Evolutionary conservation across 179 eudicot genomes (phyloP).

Genomic region (Spinacia oleracea): DNA sequence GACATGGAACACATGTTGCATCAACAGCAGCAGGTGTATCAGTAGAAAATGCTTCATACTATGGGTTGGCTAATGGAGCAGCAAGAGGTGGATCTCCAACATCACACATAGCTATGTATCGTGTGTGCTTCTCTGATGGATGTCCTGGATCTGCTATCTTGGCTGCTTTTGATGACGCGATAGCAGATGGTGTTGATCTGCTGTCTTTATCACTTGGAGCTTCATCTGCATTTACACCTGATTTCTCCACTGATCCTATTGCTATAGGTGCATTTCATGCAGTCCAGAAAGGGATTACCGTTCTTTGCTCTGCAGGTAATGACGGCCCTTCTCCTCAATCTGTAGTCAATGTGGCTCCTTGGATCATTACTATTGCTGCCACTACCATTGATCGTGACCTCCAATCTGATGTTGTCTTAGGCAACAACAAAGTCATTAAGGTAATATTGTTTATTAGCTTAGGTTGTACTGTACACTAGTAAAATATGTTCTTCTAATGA

Average conservation of each 20-base stretch:
- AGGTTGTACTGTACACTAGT: no score
- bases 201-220: constrained; percentile 63
- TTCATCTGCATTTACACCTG: constrained; percentile 25
- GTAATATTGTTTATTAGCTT: constrained; percentile 27
- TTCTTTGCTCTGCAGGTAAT: constrained; percentile 72
- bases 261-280: constrained; percentile 80
- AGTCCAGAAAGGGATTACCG: constrained; percentile 60
- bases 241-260: constrained; percentile 44
- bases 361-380: constrained; percentile 73
- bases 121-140: constrained; percentile 45
- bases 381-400: constrained; percentile 68
- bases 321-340: constrained; percentile 50
- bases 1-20: constrained; percentile 73
- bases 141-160: constrained; percentile 61
- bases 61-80: constrained; percentile 56
- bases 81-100: constrained; percentile 67
- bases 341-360: constrained; percentile 66
- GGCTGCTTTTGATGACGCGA: constrained; percentile 73
- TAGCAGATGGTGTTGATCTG: constrained; percentile 61
- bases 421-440: constrained; percentile 47
- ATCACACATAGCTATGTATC: constrained; percentile 60
- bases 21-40: constrained; percentile 63
- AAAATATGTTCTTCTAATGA: background rate
- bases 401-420: constrained; percentile 45
- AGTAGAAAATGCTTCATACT: constrained; percentile 56